A percentile compares a stretch with the other conserved stretches of the same genome.
These are phyloP conservation scores for Mortierella sp. DNA, from an alignment of 371 early-diverging fungal genomes.

Conservation along the genomic window DNA sequence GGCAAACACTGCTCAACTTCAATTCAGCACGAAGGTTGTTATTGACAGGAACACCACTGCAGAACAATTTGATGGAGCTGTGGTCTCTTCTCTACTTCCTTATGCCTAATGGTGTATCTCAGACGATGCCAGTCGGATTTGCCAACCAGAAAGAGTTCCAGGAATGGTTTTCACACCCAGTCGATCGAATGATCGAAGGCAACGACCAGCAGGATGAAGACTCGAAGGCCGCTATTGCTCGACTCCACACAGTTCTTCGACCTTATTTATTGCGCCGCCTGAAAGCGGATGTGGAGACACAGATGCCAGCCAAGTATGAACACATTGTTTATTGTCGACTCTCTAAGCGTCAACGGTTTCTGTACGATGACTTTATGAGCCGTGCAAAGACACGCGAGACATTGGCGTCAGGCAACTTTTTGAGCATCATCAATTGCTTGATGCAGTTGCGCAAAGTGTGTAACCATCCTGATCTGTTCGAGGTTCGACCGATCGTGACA, in stretches of 20 bases:
- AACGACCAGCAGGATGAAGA: constrained; percentile 68
- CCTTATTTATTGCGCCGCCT: constrained; percentile 92
- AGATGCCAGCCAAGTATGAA: constrained; percentile 86
- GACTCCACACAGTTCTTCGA: constrained; percentile 80
- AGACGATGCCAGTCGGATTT: constrained; percentile 77
- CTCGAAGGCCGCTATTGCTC: constrained; percentile 69
- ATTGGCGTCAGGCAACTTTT: constrained; percentile 76
- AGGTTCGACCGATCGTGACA: constrained; percentile 86
- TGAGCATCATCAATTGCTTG: constrained; percentile 90
- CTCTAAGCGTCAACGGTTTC: constrained; percentile 84
- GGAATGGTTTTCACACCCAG: constrained; percentile 89
- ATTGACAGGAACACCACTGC: constrained; percentile 96
- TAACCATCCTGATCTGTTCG: constrained; percentile 96
- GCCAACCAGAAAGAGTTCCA: constrained; percentile 87
- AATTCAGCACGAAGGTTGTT: constrained; percentile 82
- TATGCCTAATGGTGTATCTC: constrained; percentile 77
- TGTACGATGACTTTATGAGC: constrained; percentile 90
- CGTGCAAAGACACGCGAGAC: constrained; percentile 84
- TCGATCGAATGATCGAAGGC: constrained; percentile 80
- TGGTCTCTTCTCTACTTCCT: constrained; percentile 96
- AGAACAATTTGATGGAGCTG: constrained; percentile 94
- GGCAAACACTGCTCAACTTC: constrained; percentile 91
- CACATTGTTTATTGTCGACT: constrained; percentile 82
- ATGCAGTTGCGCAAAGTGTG: constrained; percentile 98
- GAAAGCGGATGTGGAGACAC: constrained; percentile 87